Evolutionary conservation across 306 rosid species (phyloP).

Genomic region (Styphnolobium japonicum): DNA sequence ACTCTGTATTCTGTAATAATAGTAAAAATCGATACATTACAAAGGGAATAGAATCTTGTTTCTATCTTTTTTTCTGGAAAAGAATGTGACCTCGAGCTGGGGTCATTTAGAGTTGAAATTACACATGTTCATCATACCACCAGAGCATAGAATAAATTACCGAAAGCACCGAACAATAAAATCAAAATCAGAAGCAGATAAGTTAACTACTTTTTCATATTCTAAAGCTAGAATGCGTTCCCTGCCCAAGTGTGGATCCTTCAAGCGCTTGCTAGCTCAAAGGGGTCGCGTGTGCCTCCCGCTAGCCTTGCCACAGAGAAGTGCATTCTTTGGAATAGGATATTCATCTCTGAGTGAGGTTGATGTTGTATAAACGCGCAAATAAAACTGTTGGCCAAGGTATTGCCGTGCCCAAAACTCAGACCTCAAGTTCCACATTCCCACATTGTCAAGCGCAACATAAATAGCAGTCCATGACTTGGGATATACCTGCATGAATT

Average conservation of each 20-base stretch:
- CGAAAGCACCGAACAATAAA: conserved; percentile 17
- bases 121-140: conserved; percentile 8
- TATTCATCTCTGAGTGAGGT: conserved; percentile 86
- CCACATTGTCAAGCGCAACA: conserved; percentile 85
- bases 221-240: conserved; percentile 20
- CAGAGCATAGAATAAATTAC: not conserved
- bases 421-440: conserved; percentile 97
- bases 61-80: conserved; percentile 23
- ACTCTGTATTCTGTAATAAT: conserved; percentile 21
- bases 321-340: conserved; percentile 93
- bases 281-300: conserved; percentile 93
- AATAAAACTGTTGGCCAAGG: conserved; percentile 85
- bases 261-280: conserved; percentile 15
- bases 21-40: conserved; percentile 26
- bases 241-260: not conserved
- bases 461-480: conserved; percentile 88
- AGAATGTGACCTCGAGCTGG: conserved; percentile 93
- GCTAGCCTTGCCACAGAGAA: conserved; percentile 82
- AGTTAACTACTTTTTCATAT: conserved; percentile 22
- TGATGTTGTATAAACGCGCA: conserved; percentile 79
- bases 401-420: conserved; percentile 96
- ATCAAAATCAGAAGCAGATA: conserved; percentile 24
- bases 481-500: conserved; percentile 71
- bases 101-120: conserved; percentile 45
- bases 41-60: conserved; percentile 25